Base-by-base conservation (phyloP, 2,329 filamentous ascomycete genomes). In the Epichloe brachyelytri region DNA sequence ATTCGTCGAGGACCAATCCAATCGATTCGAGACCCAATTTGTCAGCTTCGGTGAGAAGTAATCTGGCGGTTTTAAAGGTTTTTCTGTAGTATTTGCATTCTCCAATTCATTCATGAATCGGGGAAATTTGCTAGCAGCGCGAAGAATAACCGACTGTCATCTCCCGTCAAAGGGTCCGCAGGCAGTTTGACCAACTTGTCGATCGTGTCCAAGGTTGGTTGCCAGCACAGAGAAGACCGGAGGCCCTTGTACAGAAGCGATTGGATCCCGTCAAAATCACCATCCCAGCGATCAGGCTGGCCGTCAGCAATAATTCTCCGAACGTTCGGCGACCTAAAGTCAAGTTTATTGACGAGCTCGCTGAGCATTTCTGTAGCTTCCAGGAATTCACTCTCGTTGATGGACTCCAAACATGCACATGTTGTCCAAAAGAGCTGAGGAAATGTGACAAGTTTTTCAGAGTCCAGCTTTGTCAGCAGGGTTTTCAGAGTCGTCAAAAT, bases 381-480 rank as follows among this genome's bases (percentile, higher is more conserved):
- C 55, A 93, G 78, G 56, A 95, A 98, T 62, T 98, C 93, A 20
- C 85, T 80, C 67, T 98, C 94, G 57, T 97, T 95, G 61, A 97
- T 95, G 0, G 93, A 97, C 62, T 97, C 90, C 19, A 98, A 72
- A 63, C 93, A 98, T 11, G 93, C 93, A 60, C 90, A 96, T 0
- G 88, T 95, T 0, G 91, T 95, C 94, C 94, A 98, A 68, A 98
- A 97, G 1, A 98, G 73, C 61, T 97, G 91, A 2, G 93, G 93
- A 57, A 95, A 96, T n/a, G 83, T 82, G 46, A 95, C 69, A 2
- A 98, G 75, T 63, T 90, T 85, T 38, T 85, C 79, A 0, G 85
- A 76, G 19, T 90, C 83, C 30, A 97, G 72, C 51, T 91, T 93
- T 57, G 82, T 79, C 52, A 98, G 95, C 43, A 98, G 85, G 0